Evolutionary conservation across 208 protist species (phyloP), one percentile per base, ranked within the genome.

Genomic region (Zelonia costaricensis): DNA sequence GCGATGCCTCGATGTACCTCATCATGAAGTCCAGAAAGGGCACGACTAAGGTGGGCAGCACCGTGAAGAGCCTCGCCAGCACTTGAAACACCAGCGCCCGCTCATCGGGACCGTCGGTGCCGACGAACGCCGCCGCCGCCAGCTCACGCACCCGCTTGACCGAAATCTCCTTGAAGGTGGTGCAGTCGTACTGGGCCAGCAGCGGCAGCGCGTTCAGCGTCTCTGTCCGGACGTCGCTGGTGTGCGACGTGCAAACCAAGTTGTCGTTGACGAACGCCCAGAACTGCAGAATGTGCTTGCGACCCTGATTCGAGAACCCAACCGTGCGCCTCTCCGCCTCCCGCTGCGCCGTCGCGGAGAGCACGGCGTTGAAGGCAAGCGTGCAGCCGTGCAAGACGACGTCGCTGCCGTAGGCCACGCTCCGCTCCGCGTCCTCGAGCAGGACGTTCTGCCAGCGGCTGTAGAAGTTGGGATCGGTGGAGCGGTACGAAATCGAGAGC

Each of bases 11-110:
- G 72, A 96, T 92, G 69, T 87, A 81, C 28, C 54, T 67, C 83
- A 96, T 92, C 69, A 91, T 84, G 44, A 64, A 73, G 43, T 86
- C 83, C 16, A 94, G 39, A 33, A 91, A 88, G 16, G 70, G 51
- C 15, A 74, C 63, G 43, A 94, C 77, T 33, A 89, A 60, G 65
- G 86, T 86, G 8, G 81, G 86, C 55, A 93, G 52, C 38, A 84
- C 82, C 13, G 45, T 54, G 33, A 87, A 69, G 35, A 96, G 76
- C 30, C 78, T 58, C 20, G 69, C 80, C 23, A 96, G 42, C 12
- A 78, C 70, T 28, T 70, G 43, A 51, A 96, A 93, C 59, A 94
- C 73, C 28, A 75, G 67, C 6, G 77, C 59, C 13, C 85, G 78
- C 48, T 93, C 83, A 47, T 89, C 80, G 5, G 55, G 46, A 20